Base-by-base conservation (phyloP, 352 stramenopile species). In the Globisporangium iwayamae region DNA sequence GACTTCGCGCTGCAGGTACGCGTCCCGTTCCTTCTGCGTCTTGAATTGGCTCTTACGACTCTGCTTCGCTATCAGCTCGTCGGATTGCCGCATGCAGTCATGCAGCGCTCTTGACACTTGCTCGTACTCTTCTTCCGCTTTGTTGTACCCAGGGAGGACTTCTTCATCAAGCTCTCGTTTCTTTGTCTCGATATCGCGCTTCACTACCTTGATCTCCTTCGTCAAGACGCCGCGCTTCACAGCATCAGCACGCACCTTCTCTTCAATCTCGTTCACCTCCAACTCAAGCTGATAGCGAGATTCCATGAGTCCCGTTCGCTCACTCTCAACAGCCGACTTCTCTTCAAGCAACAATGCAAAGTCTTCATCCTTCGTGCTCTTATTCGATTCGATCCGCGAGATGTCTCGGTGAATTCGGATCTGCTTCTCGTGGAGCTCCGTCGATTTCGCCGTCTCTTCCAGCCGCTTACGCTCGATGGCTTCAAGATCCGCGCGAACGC, bases 11-110 rank as follows among this genome's bases (percentile, higher is more conserved):
- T 75, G 67, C 11, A 96, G 65, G 62, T 92, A 98, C 6, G 76
- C 75, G 75, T 99, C 96, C 2, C 97, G 85, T 54, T 98, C 89
- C 45, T 89, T 83, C 62, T 98, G 94, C 1, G 89, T 97, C 39
- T 73, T 74, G 73, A 99, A 99, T 65, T 99, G 93, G 46, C 83
- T 91, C 46, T 95, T 97, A 53, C 97, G 90, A 56, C 96, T 97
- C 71, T 99, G 95, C 68, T 98, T 98, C 22, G 91, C 93, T 63
- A 99, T 98, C 9, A 99, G 76, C 34, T 90, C 87, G 61, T 98
- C 89, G 8, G 79, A 91, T 48, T 91, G 72, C 20, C 74, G 71
- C 56, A 65, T 79, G 41, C 72, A 82, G 0, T 84, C 83, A 18
- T 87, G 77, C 14, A 95, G 70, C 22, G 80, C 69, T 53, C 60